phyloP scores from a whole-genome alignment of 768 basidiomycete species.

The Lactarius evosmus region DNA sequence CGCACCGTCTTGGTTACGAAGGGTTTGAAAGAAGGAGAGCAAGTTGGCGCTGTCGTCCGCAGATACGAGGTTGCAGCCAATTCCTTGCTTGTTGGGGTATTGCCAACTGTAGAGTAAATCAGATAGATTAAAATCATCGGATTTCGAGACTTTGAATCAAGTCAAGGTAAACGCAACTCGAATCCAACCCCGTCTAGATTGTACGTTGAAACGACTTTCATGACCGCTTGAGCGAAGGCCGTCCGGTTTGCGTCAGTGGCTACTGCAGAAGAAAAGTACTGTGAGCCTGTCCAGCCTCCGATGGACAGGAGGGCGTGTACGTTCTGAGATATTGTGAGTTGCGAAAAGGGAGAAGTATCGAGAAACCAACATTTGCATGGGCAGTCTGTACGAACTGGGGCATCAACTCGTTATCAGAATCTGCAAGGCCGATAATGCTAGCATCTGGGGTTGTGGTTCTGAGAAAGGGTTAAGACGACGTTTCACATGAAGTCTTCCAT shows the following conservation, averaged over 20 bases:
- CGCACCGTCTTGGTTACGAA: too few relatives aligned
- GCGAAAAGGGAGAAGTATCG: neutral
- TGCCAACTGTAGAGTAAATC: constrained; percentile 54
- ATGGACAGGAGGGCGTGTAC: constrained; percentile 57
- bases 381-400: constrained; percentile 54
- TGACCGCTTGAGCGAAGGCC: constrained; percentile 55
- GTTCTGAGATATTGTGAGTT: constrained; percentile 36
- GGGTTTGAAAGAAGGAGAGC: too few relatives aligned
- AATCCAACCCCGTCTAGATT: constrained; percentile 54
- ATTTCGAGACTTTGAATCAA: neutral
- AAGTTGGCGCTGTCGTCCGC: too few relatives aligned
- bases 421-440: constrained; percentile 34
- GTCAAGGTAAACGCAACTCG: constrained; percentile 27
- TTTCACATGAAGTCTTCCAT: neutral
- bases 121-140: too few relatives aligned
- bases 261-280: constrained; percentile 59
- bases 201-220: constrained; percentile 47
- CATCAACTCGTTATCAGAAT: constrained; percentile 48
- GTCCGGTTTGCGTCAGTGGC: constrained; percentile 54
- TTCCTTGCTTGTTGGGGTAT: constrained; percentile 65
- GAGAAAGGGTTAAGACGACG: neutral
- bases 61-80: constrained; percentile 62
- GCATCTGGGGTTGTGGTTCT: constrained; percentile 39
- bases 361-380: constrained; percentile 36
- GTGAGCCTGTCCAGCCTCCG: constrained; percentile 68